These are phyloP conservation scores for Penicillium herquei DNA, from an alignment of 495 filamentous ascomycete species.

Conservation along the genomic window DNA sequence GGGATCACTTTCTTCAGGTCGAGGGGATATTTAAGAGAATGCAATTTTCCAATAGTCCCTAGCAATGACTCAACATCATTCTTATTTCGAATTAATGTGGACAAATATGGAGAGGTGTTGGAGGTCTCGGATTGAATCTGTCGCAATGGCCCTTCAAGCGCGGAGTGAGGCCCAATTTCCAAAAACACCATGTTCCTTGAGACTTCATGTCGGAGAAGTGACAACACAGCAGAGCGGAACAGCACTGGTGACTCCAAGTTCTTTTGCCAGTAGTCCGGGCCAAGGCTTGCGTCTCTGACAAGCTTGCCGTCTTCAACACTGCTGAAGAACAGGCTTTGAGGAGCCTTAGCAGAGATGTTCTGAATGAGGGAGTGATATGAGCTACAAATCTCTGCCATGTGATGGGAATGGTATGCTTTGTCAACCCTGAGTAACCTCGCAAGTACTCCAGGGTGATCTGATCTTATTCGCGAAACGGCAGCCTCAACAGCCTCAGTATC, in stretches of 20 bases:
- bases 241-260: slow-evolving; percentile 41
- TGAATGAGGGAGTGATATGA: not conserved
- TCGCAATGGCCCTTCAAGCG: slow-evolving; percentile 56
- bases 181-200: slow-evolving; percentile 18
- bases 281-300: slow-evolving; percentile 11
- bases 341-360: not conserved
- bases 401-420: slow-evolving; percentile 41
- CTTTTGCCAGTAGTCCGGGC: slow-evolving; percentile 34
- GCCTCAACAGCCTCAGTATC: slow-evolving; percentile 35
- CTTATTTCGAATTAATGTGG: slow-evolving; percentile 7
- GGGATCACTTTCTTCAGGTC: slow-evolving; percentile 24
- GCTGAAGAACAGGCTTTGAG: not conserved
- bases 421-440: slow-evolving; percentile 29
- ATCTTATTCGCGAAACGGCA: slow-evolving; percentile 31
- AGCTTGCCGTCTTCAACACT: slow-evolving; percentile 23
- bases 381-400: slow-evolving; percentile 13
- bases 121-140: slow-evolving; percentile 30
- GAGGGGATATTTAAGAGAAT: slow-evolving; percentile 10
- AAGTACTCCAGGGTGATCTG: slow-evolving; percentile 15
- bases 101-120: slow-evolving; percentile 5
- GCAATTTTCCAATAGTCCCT: slow-evolving; percentile 20
- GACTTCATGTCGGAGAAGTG: not conserved
- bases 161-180: slow-evolving; percentile 62
- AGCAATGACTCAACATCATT: slow-evolving; percentile 8
- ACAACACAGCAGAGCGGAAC: slow-evolving; percentile 18